phyloP scores from a whole-genome alignment of 768 basidiomycete species.

The Lactarius vividus region DNA sequence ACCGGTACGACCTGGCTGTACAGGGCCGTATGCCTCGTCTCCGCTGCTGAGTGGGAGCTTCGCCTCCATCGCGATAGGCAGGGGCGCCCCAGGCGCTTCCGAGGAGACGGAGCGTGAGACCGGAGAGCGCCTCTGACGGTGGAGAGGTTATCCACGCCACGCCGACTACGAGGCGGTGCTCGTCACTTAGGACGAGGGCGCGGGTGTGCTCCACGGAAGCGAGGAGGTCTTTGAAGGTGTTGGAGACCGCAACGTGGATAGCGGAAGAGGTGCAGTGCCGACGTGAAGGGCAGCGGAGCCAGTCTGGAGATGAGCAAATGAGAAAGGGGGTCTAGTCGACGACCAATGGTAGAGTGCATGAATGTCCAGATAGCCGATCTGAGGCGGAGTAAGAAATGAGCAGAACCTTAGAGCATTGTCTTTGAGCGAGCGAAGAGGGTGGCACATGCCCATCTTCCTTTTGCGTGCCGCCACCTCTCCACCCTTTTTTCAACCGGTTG shows the following conservation, averaged over 20 bases:
- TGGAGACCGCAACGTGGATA: constrained; percentile 44
- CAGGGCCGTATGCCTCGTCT: constrained; percentile 50
- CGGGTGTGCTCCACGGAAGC: constrained; percentile 53
- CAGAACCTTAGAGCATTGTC: too few relatives aligned
- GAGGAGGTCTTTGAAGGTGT: constrained; percentile 52
- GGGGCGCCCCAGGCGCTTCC: not conserved
- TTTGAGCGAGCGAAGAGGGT: too few relatives aligned
- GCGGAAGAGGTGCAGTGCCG: constrained; percentile 42
- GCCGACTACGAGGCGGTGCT: constrained; percentile 55
- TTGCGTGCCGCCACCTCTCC: too few relatives aligned
- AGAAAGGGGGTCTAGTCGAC: too few relatives aligned
- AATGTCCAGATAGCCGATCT: too few relatives aligned
- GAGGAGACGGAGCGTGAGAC: constrained; percentile 43
- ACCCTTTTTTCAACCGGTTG: too few relatives aligned
- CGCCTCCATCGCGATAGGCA: constrained; percentile 38
- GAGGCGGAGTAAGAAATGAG: too few relatives aligned
- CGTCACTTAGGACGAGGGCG: constrained; percentile 41
- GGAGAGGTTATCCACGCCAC: constrained; percentile 48
- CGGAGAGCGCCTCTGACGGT: constrained; percentile 40
- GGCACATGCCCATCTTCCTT: too few relatives aligned
- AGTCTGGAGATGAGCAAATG: too few relatives aligned
- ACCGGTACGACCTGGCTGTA: too few relatives aligned
- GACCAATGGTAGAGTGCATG: too few relatives aligned
- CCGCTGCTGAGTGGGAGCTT: constrained; percentile 37
- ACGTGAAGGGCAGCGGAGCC: too few relatives aligned